These are phyloP conservation scores for Pythium coloratum DNA, from an alignment of 352 stramenopile genomes.

Conservation along the genomic window DNA sequence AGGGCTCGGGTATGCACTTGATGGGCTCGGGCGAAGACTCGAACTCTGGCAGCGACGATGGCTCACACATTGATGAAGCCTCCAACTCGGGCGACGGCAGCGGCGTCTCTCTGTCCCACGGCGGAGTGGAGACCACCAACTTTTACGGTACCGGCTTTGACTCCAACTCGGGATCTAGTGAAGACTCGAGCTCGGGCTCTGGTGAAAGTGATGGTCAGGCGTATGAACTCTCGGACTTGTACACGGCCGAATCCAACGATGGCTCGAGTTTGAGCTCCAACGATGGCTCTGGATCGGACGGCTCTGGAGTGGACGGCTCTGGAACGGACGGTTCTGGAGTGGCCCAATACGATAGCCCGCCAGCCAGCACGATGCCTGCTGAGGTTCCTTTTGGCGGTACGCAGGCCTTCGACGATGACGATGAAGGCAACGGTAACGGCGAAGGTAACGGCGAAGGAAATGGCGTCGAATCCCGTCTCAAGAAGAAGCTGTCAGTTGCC, in stretches of 20 bases:
- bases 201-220: not conserved
- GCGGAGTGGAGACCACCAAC: not conserved
- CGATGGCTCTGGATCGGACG: not conserved
- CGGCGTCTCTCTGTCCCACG: not conserved
- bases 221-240: not conserved
- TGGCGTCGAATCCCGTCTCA: not conserved
- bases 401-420: not conserved
- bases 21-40: not conserved
- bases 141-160: not conserved
- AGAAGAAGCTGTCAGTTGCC: not conserved
- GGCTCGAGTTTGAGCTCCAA: not conserved
- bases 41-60: not conserved
- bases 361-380: not conserved
- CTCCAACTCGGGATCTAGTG: not conserved
- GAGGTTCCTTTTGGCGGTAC: not conserved
- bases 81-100: not conserved
- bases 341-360: not conserved
- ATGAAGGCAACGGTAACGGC: slow-evolving; percentile 1
- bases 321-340: too few species aligned
- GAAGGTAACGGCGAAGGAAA: not conserved
- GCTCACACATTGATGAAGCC: not conserved
- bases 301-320: not conserved
- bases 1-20: not conserved
- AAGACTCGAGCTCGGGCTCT: slow-evolving; percentile 3
- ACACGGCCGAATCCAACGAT: not conserved